These are phyloP conservation scores for Thelephora ganbajun DNA, from an alignment of 768 basidiomycete genomes.

Conservation along the genomic window DNA sequence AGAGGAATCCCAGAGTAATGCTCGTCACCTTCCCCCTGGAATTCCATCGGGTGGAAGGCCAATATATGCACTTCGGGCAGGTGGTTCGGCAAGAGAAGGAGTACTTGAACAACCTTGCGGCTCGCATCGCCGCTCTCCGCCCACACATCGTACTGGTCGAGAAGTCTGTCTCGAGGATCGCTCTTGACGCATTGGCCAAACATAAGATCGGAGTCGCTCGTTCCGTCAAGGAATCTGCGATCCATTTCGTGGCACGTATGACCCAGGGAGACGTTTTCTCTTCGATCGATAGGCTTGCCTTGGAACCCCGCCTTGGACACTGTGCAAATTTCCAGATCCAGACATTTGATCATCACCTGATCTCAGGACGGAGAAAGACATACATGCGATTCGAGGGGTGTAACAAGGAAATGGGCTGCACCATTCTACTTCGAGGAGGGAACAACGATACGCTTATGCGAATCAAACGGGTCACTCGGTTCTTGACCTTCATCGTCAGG, in stretches of 20 bases:
- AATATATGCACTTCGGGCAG: conserved; percentile 87
- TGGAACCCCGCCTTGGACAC: conserved; percentile 82
- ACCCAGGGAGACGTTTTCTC: conserved; percentile 92
- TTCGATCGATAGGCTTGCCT: conserved; percentile 85
- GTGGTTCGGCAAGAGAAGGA: conserved; percentile 88
- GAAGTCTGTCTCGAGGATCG: conserved; percentile 81
- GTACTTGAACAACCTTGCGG: conserved; percentile 77
- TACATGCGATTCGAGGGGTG: conserved; percentile 99
- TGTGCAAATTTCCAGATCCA: conserved; percentile 78
- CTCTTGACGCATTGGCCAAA: conserved; percentile 72
- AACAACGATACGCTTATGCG: conserved; percentile 67
- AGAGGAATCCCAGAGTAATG: conserved; percentile 88
- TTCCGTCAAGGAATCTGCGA: conserved; percentile 76
- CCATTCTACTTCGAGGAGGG: conserved; percentile 82
- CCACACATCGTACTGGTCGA: conserved; percentile 91
- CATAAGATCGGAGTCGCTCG: conserved; percentile 85
- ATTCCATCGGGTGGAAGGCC: conserved; percentile 83
- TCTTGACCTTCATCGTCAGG: conserved; percentile 84
- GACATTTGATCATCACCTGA: conserved; percentile 88
- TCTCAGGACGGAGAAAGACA: conserved; percentile 89
- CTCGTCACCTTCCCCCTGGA: conserved; percentile 91
- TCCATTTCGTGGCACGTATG: conserved; percentile 83
- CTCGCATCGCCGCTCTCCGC: conserved; percentile 78
- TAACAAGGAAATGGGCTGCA: conserved; percentile 84
- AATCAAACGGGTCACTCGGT: conserved; percentile 86